These are phyloP conservation scores for Phytophthora melonis DNA, from an alignment of 352 stramenopile species.

Conservation along the genomic window DNA sequence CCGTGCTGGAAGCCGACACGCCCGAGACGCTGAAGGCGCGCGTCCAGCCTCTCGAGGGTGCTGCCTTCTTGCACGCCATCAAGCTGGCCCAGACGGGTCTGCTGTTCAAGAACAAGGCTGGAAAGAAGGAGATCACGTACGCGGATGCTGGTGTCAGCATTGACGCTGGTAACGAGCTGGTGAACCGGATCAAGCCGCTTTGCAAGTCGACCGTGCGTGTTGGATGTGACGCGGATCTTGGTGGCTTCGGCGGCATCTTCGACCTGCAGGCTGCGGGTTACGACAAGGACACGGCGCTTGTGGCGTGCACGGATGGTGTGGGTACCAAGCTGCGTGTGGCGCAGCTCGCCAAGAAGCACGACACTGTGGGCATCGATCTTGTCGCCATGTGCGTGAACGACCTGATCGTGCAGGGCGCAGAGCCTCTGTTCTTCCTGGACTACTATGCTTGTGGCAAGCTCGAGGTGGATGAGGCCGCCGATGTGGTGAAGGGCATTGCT, in stretches of 20 bases:
- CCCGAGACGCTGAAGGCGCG: slow-evolving; percentile 97
- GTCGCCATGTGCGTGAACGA: slow-evolving; percentile 99
- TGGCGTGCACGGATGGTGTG: slow-evolving; percentile 98
- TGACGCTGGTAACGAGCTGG: slow-evolving; percentile 96
- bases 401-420: slow-evolving; percentile 98
- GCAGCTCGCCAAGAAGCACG: slow-evolving; percentile 92
- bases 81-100: slow-evolving; percentile 78
- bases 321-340: slow-evolving; percentile 97
- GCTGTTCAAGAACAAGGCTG: slow-evolving; percentile 60
- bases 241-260: slow-evolving; percentile 98
- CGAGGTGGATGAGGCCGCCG: slow-evolving; percentile 93
- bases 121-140: slow-evolving; percentile 96
- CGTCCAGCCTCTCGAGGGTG: slow-evolving; percentile 97
- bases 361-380: slow-evolving; percentile 98
- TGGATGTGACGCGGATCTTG: slow-evolving; percentile 97
- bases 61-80: slow-evolving; percentile 91
- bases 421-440: slow-evolving; percentile 99
- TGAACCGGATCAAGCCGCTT: slow-evolving; percentile 98
- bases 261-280: slow-evolving; percentile 98
- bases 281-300: slow-evolving; percentile 96
- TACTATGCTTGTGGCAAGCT: slow-evolving; percentile 99
- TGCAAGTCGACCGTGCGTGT: slow-evolving; percentile 97
- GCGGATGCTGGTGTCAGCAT: slow-evolving; percentile 98
- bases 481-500: slow-evolving; percentile 98
- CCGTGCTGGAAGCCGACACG: slow-evolving; percentile 92